Evolutionary conservation across 2,329 filamentous ascomycete species (phyloP).

Genomic region (Moelleriella libera): DNA sequence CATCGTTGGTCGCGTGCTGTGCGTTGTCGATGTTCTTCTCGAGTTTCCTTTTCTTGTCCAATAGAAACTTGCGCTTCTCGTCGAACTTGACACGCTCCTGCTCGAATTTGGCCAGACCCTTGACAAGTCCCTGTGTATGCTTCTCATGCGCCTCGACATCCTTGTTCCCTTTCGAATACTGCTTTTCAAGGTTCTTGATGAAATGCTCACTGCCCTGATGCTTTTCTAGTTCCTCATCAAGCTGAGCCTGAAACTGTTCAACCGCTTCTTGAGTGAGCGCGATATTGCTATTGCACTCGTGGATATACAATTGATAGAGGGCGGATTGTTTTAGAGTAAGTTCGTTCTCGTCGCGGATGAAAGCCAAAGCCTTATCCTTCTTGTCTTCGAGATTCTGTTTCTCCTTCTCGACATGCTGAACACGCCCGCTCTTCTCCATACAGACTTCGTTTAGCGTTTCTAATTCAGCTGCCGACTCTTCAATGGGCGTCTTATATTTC

Average conservation of each 20-base stretch:
- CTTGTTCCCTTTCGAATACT: slow-evolving; percentile 69
- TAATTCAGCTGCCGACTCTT: slow-evolving; percentile 80
- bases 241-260: slow-evolving; percentile 73
- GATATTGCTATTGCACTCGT: slow-evolving; percentile 80
- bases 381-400: slow-evolving; percentile 87
- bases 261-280: slow-evolving; percentile 82
- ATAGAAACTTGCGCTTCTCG: slow-evolving; percentile 90
- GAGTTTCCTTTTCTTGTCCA: slow-evolving; percentile 84
- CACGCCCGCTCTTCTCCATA: slow-evolving; percentile 84
- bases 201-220: slow-evolving; percentile 80
- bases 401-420: slow-evolving; percentile 97
- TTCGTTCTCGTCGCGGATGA: slow-evolving; percentile 86
- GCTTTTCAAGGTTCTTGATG: slow-evolving; percentile 79
- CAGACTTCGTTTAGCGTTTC: slow-evolving; percentile 91
- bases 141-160: slow-evolving; percentile 76
- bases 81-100: slow-evolving; percentile 96
- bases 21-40: slow-evolving; percentile 75
- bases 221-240: slow-evolving; percentile 80
- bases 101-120: slow-evolving; percentile 85
- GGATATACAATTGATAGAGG: slow-evolving; percentile 82
- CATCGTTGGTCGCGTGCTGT: slow-evolving; percentile 59
- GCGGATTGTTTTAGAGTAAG: slow-evolving; percentile 78
- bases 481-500: slow-evolving; percentile 94
- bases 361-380: slow-evolving; percentile 86
- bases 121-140: slow-evolving; percentile 61